Evolutionary conservation across 495 filamentous ascomycete species (phyloP), one percentile per base, ranked within the genome.

Genomic region (Penicillium canescens): DNA sequence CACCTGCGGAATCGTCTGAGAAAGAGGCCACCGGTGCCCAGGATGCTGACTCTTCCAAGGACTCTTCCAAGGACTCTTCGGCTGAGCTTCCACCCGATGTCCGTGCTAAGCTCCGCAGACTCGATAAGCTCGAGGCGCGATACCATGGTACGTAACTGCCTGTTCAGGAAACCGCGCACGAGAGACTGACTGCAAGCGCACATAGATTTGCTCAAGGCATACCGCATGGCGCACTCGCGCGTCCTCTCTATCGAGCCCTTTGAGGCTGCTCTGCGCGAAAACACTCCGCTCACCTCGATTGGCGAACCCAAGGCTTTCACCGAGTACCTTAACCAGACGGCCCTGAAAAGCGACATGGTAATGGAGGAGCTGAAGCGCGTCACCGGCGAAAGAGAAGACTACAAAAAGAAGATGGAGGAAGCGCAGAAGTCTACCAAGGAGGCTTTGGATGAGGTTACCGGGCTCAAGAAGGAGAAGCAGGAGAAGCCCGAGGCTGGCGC

Each of bases 241-340:
- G 89, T 91, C 26, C 78, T 85, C 6, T 81, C 86, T 2, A 96
- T 98, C 61, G 94, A 97, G 62, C 88, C 89, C 0, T 98, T 98
- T 62, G 94, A 98, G 74, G 89, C 88, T 42, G 83, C 87, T 2
- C 78, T 98, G 7, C 87, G 87, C 62, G 94, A 98, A 61, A 89
- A 92, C 54, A 98, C 95, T 0, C 93, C 94, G 0, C 72, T 97
- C 18, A 88, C 90, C 13, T 90, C 89, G 3, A 96, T 98, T 52
- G 81, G 77, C 46, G 95, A 98, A 53, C 89, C 92, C 0, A 83
- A 84, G 55, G 87, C 91, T 2, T 73, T 98, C 28, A 85, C 93
- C 3, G 94, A 98, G 71, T 98, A 98, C 65, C 79, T 98, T n/a
- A 94, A 87, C 57, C 91, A 96, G 68, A 73, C 96, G 36, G 90